phyloP scores from a whole-genome alignment of 1,284 basidiomycete species.

The Golubevia sp. region DNA sequence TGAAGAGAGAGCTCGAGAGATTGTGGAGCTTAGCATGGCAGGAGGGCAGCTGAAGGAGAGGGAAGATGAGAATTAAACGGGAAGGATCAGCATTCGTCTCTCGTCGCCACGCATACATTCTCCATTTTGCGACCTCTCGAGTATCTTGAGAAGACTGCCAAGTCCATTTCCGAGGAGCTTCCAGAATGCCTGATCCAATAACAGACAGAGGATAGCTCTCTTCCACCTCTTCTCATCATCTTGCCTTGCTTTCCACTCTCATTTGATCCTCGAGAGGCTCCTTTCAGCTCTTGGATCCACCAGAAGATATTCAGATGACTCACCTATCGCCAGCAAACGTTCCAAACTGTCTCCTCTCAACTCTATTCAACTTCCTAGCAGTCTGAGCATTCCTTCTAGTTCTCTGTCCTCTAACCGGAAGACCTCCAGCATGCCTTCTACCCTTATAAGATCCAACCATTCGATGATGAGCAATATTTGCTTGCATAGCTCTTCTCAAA shows the following conservation, averaged over 20 bases:
- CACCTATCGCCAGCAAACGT: constrained; percentile 7
- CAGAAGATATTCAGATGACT: not conserved
- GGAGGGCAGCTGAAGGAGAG: not conserved
- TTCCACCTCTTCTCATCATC: not conserved
- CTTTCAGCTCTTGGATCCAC: not conserved
- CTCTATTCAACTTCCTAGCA: constrained; percentile 80
- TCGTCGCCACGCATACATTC: no score
- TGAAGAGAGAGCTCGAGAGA: not conserved
- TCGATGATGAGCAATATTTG: constrained; percentile 86
- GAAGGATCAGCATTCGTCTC: constrained; percentile 1
- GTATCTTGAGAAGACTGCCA: not conserved
- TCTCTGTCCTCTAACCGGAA: constrained; percentile 87
- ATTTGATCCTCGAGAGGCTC: not conserved
- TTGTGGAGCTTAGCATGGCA: not conserved
- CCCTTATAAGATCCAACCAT: constrained; percentile 88
- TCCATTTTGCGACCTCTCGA: no score
- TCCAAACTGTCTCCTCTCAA: constrained; percentile 65
- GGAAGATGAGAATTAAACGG: not conserved
- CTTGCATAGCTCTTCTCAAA: constrained; percentile 74
- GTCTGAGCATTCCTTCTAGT: constrained; percentile 84
- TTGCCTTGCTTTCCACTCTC: not conserved
- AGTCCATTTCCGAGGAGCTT: not conserved
- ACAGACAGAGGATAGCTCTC: no score
- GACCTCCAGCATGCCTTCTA: constrained; percentile 80
- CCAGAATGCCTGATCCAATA: no score